Evolutionary conservation across 768 basidiomycete genomes (phyloP), one percentile per base, ranked within the genome.

Genomic region (Trametes meyenii): DNA sequence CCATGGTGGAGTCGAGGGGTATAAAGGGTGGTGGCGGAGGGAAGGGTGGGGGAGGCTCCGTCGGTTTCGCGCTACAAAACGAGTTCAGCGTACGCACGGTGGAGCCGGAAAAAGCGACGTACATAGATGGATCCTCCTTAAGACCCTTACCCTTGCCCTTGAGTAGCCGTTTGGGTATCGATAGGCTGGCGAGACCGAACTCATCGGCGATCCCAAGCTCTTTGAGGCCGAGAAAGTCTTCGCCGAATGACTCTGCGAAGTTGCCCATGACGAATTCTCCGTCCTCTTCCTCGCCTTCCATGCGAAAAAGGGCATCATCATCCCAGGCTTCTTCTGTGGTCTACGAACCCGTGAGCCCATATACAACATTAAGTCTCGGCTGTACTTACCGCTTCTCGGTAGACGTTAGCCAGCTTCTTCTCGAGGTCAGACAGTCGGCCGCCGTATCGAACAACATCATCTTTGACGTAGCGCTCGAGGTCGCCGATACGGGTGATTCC

Each of bases 131-230:
- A 62, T 42, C 75, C 21, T 72, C 73, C 26, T 78, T 66, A 73
- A 66, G 74, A 66, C 66, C 69, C 45, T 82, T 76, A 50, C 69
- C 83, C 75, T 87, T 88, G 60, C 85, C 81, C 70, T 83, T 85
- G 72, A 95, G 82, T 35, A 98, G 74, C 62, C 79, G 83, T 74
- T 87, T 88, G 11, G 96, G 96, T 38, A 96, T 83, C 17, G 81
- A 83, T 55, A 98, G 81, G 65, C 83, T 88, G 16, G 88, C 83
- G 62, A 96, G 77, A 14, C 92, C 92, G 51, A 90, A 81, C 69
- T 97, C 96, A 44, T 83, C 83, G 21, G 93, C 94, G 52, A 97
- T 92, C 33, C 95, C 96, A 45, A 94, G 77, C 69, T 91, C 94
- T 51, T 85, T 83, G 26, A 98, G 80, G 12, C 96, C 96, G 13